These are phyloP conservation scores for Calvatia gigantea DNA, from an alignment of 768 basidiomycete genomes.

Conservation along the genomic window DNA sequence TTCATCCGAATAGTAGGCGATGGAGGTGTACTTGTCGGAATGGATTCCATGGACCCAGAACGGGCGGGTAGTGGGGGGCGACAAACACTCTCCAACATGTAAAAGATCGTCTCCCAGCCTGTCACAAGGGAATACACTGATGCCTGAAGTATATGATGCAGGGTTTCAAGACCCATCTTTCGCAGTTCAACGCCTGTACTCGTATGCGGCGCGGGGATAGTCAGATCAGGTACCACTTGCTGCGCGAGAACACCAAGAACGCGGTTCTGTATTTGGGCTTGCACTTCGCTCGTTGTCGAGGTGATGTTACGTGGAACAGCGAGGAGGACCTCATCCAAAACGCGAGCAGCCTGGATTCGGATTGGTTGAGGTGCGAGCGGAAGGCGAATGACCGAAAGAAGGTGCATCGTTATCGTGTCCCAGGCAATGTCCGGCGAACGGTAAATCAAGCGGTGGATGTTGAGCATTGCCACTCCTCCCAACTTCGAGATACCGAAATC, in stretches of 20 bases:
- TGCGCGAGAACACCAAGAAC: slow-evolving; percentile 82
- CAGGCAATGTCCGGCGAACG: slow-evolving; percentile 83
- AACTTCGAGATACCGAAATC: slow-evolving; percentile 94
- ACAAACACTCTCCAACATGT: slow-evolving; percentile 89
- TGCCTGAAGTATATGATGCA: slow-evolving; percentile 87
- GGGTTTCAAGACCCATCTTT: slow-evolving; percentile 82
- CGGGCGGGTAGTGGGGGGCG: slow-evolving; percentile 31
- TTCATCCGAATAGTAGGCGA: slow-evolving; percentile 34
- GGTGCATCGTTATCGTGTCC: slow-evolving; percentile 75
- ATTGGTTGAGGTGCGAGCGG: slow-evolving; percentile 70
- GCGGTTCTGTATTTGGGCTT: slow-evolving; percentile 71
- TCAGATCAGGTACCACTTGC: slow-evolving; percentile 61
- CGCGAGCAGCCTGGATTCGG: slow-evolving; percentile 84
- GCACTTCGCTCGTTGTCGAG: slow-evolving; percentile 54
- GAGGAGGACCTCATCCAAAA: slow-evolving; percentile 80
- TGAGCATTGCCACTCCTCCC: slow-evolving; percentile 74
- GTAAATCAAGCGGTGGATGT: slow-evolving; percentile 84
- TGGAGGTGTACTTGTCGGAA: slow-evolving; percentile 34
- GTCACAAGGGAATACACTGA: slow-evolving; percentile 89
- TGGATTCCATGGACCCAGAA: slow-evolving; percentile 37
- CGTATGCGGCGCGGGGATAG: slow-evolving; percentile 30
- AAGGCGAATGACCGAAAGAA: slow-evolving; percentile 73
- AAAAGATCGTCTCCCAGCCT: slow-evolving; percentile 93
- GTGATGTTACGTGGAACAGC: slow-evolving; percentile 68
- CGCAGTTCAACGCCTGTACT: slow-evolving; percentile 71